Percentiles rank a stretch among this genome's conserved stretches.
Conservation (phyloP, 495 filamentous ascomycete species). For the Penicilliopsis zonata region DNA sequence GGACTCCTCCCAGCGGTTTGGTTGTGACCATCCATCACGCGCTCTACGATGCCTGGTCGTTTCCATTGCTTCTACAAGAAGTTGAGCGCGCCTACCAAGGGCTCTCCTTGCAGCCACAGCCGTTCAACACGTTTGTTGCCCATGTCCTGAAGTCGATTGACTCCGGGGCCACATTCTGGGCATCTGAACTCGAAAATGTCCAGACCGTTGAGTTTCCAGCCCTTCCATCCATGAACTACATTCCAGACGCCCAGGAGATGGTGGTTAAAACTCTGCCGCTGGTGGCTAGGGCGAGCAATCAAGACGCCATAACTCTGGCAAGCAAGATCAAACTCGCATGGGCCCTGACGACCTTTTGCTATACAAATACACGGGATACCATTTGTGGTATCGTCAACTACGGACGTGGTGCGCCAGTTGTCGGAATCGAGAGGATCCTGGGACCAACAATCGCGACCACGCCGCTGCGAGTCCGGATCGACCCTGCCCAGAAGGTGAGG, state of each 20-base stretch:
- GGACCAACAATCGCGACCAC: constrained; percentile 30
- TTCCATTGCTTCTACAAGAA: constrained; percentile 15
- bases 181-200: constrained; percentile 22
- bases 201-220: constrained; percentile 30
- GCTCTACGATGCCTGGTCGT: constrained; percentile 46
- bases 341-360: constrained; percentile 16
- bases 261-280: constrained; percentile 21
- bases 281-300: not conserved
- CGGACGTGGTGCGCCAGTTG: constrained; percentile 21
- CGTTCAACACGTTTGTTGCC: constrained; percentile 11
- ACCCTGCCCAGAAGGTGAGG: constrained; percentile 10
- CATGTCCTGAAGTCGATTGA: constrained; percentile 8
- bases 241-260: constrained; percentile 3
- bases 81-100: constrained; percentile 8
- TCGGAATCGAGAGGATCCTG: constrained; percentile 17
- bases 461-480: constrained; percentile 31
- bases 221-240: constrained; percentile 16
- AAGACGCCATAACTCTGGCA: constrained; percentile 10
- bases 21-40: constrained; percentile 34
- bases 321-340: constrained; percentile 19
- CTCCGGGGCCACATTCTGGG: constrained; percentile 15
- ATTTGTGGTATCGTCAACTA: constrained; percentile 18
- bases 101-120: constrained; percentile 13
- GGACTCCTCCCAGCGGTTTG: not conserved
- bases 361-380: constrained; percentile 16